phyloP scores from a whole-genome alignment of 2,329 filamentous ascomycete species.

The Purpureocillium lavendulum region DNA sequence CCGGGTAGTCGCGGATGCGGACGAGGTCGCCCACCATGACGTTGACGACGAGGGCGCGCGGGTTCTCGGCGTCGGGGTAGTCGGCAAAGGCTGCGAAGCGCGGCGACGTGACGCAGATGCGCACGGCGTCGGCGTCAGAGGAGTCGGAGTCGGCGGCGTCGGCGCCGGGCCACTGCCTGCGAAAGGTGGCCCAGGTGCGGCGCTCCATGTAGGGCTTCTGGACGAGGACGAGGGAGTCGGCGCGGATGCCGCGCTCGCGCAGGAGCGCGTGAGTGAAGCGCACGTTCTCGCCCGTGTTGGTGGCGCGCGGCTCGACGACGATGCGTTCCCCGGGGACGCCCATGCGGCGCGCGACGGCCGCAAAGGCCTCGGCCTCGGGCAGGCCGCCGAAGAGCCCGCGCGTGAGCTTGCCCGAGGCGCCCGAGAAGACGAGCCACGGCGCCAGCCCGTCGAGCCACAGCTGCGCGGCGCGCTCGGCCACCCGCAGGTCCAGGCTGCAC shows the following conservation, averaged over 20 bases:
- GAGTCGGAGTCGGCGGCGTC: not conserved
- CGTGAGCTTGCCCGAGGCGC: conserved; percentile 31
- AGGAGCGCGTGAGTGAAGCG: conserved; percentile 32
- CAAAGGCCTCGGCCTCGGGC: conserved; percentile 35
- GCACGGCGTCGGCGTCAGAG: no score
- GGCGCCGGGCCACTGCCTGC: conserved; percentile 34
- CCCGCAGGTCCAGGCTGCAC: conserved; percentile 36
- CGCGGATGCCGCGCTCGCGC: conserved; percentile 12
- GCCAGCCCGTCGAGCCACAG: conserved; percentile 31
- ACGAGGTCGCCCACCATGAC: conserved; percentile 37
- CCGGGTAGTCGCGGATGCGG: conserved; percentile 33
- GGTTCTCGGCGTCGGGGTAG: conserved; percentile 33
- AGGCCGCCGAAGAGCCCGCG: conserved; percentile 22
- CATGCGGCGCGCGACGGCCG: conserved; percentile 26
- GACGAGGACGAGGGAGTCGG: conserved; percentile 29
- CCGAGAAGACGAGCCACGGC: conserved; percentile 34
- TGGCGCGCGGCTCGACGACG: conserved; percentile 29
- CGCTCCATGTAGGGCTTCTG: conserved; percentile 43
- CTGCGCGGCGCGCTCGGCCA: conserved; percentile 31
- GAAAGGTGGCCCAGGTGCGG: conserved; percentile 35
- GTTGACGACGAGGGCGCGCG: conserved; percentile 30
- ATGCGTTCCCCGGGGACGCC: conserved; percentile 30
- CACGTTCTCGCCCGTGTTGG: conserved; percentile 39
- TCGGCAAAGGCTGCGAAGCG: conserved; percentile 23
- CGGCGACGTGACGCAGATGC: conserved; percentile 27